A percentile compares a stretch with the other conserved stretches of the same genome.
phyloP scores from a whole-genome alignment of 2,329 filamentous ascomycete genomes.

The Scytalidium sp. region DNA sequence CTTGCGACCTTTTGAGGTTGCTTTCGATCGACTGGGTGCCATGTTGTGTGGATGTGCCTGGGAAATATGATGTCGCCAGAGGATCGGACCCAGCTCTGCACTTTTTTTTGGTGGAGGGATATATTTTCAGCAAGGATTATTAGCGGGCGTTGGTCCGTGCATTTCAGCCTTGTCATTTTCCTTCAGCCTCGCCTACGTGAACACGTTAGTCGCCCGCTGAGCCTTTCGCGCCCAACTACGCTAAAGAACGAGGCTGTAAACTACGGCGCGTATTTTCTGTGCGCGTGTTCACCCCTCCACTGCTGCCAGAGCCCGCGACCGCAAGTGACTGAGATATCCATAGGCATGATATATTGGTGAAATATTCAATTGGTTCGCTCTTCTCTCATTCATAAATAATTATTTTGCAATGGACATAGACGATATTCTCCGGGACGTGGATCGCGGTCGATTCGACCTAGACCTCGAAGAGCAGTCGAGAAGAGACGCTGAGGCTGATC shows the following conservation, averaged over 20 bases:
- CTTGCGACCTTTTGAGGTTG: constrained; percentile 15
- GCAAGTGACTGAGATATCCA: not conserved
- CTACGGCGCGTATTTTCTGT: not conserved
- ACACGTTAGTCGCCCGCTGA: not conserved
- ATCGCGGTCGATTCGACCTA: constrained; percentile 49
- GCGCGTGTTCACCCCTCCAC: not conserved
- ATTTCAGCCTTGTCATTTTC: not conserved
- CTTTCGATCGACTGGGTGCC: constrained; percentile 26
- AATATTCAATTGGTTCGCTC: too few relatives aligned
- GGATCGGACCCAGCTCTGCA: too few relatives aligned
- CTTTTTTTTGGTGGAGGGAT: not conserved
- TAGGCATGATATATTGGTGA: not conserved
- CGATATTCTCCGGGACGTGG: constrained; percentile 74
- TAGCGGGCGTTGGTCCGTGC: not conserved
- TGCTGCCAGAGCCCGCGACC: not conserved
- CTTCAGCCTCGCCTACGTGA: not conserved
- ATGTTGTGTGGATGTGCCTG: constrained; percentile 14
- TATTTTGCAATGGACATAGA: constrained; percentile 68
- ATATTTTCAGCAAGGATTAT: not conserved
- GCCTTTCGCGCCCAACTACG: not conserved
- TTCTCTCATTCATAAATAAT: not conserved
- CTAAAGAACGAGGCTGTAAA: not conserved
- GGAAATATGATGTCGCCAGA: not conserved
- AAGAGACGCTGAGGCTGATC: constrained; percentile 69
- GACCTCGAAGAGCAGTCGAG: constrained; percentile 56